A percentile compares a stretch with the other conserved stretches of the same genome.
Evolutionary conservation across 1,284 basidiomycete genomes (phyloP).

Genomic region (Boletus calvinii): DNA sequence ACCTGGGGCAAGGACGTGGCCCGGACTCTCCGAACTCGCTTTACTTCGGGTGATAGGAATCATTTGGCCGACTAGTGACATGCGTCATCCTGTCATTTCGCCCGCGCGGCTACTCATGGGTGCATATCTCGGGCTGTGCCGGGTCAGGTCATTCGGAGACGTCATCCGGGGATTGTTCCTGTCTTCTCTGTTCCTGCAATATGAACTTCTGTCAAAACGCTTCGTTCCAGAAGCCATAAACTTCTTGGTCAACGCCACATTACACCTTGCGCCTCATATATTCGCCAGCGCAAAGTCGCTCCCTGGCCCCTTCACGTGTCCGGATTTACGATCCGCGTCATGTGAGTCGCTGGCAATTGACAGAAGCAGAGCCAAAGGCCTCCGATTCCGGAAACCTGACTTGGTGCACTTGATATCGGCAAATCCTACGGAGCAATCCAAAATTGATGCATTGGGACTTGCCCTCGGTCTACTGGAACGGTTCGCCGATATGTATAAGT

Average conservation of each 20-base stretch:
- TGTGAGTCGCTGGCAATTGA: constrained; percentile 44
- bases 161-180: constrained; percentile 88
- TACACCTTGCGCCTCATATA: constrained; percentile 70
- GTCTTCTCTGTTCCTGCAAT: constrained; percentile 80
- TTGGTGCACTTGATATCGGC: constrained; percentile 44
- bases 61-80: constrained; percentile 94
- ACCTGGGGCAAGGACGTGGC: constrained; percentile 80
- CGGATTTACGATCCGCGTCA: constrained; percentile 59
- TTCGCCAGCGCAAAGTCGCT: constrained; percentile 49
- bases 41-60: constrained; percentile 80
- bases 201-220: constrained; percentile 83
- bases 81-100: constrained; percentile 87
- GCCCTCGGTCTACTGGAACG: constrained; percentile 62
- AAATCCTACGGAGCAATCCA: constrained; percentile 55
- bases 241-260: constrained; percentile 70
- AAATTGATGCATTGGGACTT: constrained; percentile 64
- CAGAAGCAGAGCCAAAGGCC: constrained; percentile 40
- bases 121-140: constrained; percentile 85
- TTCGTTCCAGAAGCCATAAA: constrained; percentile 89
- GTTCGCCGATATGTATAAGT: constrained; percentile 75
- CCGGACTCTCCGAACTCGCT: constrained; percentile 78
- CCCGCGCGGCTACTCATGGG: constrained; percentile 88
- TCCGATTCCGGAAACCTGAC: constrained; percentile 46
- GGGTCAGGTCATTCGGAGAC: constrained; percentile 75
- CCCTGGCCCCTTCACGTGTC: constrained; percentile 69